Evolutionary conservation across 2,329 filamentous ascomycete genomes (phyloP).

Genomic region (Colletotrichum viniferum): DNA sequence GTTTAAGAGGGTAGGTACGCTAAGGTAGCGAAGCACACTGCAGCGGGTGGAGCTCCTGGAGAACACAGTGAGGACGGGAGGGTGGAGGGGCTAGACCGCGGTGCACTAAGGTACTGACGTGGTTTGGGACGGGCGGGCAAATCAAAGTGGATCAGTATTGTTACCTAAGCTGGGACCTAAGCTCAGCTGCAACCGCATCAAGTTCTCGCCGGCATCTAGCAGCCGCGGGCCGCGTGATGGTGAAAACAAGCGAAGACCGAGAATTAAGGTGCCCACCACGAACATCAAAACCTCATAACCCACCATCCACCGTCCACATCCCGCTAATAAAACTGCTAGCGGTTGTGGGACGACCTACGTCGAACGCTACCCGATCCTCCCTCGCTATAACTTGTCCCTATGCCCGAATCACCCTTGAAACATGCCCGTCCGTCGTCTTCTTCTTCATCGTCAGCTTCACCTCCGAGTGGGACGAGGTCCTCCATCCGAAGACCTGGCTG

Average conservation of each 20-base stretch:
- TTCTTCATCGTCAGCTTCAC: slow-evolving; percentile 50
- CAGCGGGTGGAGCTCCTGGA: not conserved
- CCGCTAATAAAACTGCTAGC: not conserved
- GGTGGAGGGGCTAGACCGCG: not conserved
- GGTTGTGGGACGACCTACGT: slow-evolving; percentile 30
- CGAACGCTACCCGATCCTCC: slow-evolving; percentile 34
- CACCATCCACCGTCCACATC: not conserved
- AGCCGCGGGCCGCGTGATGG: not conserved
- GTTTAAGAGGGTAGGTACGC: not conserved
- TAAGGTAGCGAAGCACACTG: not conserved
- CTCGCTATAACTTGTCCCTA: slow-evolving; percentile 59
- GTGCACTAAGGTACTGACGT: not conserved
- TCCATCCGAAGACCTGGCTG: slow-evolving; percentile 30
- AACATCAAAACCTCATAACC: not conserved
- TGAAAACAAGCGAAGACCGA: not conserved
- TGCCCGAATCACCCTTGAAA: slow-evolving; percentile 48
- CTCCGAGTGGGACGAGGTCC: slow-evolving; percentile 37
- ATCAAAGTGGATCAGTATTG: not conserved
- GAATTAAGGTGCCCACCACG: not conserved
- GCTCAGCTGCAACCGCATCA: not conserved
- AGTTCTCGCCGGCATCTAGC: not conserved
- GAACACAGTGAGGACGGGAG: not conserved
- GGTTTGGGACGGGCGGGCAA: not conserved
- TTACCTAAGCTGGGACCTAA: not conserved
- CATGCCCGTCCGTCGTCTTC: slow-evolving; percentile 28